Conservation (phyloP, 441 rosid genomes). For the Theobroma grandiflorum region DNA sequence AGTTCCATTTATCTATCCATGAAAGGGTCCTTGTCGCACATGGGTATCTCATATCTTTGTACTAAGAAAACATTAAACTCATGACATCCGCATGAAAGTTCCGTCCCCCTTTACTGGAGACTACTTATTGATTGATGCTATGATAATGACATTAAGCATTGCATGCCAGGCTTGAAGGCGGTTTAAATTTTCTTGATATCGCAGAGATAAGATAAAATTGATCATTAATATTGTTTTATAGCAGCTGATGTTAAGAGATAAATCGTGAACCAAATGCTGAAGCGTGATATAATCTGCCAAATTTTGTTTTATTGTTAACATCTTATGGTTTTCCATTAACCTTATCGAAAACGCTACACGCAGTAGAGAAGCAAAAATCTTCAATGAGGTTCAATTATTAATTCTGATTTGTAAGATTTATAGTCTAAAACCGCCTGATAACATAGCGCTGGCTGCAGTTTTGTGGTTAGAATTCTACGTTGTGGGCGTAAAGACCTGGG, state of each 20-base stretch:
- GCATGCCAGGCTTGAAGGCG: not conserved
- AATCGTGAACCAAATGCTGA: not conserved
- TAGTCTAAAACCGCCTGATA: no score
- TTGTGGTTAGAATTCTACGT: constrained; percentile 74
- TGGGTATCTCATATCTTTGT: not conserved
- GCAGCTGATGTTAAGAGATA: not conserved
- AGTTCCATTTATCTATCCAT: not conserved
- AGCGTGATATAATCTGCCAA: no score
- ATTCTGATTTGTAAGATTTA: no score
- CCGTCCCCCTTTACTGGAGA: not conserved
- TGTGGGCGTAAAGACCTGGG: constrained; percentile 63
- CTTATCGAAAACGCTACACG: not conserved
- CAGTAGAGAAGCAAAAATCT: not conserved
- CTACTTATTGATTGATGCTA: not conserved
- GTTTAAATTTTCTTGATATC: not conserved
- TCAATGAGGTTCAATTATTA: no score
- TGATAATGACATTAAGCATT: not conserved
- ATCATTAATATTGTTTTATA: not conserved
- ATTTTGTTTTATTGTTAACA: not conserved
- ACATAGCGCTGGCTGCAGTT: constrained; percentile 56
- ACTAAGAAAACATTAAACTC: not conserved
- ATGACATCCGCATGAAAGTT: not conserved
- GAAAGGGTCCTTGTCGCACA: not conserved
- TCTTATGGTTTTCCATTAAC: not conserved
- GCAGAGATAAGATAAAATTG: not conserved